A percentile compares a stretch with the other conserved stretches of the same genome.
Evolutionary conservation across 345 rosid species (phyloP).

Genomic region (Euclidium syriacum): DNA sequence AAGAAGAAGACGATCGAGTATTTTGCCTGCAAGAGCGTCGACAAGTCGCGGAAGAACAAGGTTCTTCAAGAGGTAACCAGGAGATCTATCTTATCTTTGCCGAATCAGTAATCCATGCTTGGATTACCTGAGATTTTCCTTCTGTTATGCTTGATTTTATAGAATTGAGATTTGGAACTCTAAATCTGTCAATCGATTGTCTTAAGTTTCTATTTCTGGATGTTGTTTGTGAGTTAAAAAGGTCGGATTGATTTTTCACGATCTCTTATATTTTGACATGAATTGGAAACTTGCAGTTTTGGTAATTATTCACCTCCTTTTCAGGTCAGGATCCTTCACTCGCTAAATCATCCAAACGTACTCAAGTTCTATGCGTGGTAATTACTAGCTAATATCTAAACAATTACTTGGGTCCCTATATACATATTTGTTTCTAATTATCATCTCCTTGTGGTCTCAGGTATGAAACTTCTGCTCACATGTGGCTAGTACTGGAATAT

Average conservation of each 20-base stretch:
- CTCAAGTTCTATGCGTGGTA: conserved; percentile 88
- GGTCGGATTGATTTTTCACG: background rate
- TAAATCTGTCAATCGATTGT: background rate
- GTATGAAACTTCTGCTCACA: conserved; percentile 96
- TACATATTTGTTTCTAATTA: background rate
- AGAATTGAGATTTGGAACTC: background rate
- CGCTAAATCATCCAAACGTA: conserved; percentile 74
- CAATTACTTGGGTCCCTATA: background rate
- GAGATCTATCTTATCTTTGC: background rate
- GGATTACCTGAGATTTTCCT: background rate
- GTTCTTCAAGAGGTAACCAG: conserved; percentile 87
- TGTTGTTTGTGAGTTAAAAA: conserved; percentile 1
- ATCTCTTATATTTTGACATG: background rate
- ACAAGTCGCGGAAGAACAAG: conserved; percentile 82
- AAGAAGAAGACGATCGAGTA: conserved; percentile 98
- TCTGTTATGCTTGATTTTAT: background rate
- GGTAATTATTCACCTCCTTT: background rate
- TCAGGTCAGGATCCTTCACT: conserved; percentile 92
- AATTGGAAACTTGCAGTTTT: background rate
- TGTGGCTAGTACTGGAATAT: conserved; percentile 97
- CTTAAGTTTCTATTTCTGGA: conserved; percentile 22
- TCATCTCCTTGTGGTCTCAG: conserved; percentile 30
- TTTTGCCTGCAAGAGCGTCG: conserved; percentile 91
- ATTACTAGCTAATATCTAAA: background rate
- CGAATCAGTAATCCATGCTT: background rate